phyloP scores from a whole-genome alignment of 768 basidiomycete species.

The Boletus eberwhitei region DNA sequence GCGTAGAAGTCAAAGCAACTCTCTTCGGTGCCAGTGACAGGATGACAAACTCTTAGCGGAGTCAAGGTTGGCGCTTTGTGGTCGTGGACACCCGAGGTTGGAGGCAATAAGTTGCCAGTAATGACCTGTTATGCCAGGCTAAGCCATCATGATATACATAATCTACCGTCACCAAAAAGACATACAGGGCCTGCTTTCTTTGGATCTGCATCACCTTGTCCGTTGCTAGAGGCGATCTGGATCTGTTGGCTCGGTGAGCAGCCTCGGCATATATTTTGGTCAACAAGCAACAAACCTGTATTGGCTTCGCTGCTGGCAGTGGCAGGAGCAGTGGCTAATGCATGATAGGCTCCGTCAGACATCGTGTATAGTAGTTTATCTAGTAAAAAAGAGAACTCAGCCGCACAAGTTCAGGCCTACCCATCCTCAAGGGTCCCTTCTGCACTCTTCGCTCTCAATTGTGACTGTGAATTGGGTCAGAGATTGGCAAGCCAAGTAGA shows the following conservation, averaged over 20 bases:
- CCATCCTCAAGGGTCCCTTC: neutral
- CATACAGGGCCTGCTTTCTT: neutral
- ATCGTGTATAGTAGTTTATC: neutral
- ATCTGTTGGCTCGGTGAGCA: no score
- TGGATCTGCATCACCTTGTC: no score
- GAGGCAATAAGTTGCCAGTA: no score
- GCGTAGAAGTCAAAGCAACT: neutral
- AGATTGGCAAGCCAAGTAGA: neutral
- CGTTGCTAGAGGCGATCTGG: no score
- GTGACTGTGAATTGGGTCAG: neutral
- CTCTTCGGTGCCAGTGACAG: no score
- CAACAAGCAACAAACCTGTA: no score
- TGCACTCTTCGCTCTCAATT: neutral
- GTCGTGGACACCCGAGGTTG: no score
- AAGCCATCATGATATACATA: neutral
- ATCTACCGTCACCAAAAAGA: neutral
- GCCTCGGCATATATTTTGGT: no score
- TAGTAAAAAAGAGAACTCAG: neutral
- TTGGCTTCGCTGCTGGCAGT: no score
- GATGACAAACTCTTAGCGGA: no score
- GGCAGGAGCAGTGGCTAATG: no score
- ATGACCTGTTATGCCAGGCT: no score
- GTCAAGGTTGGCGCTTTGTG: neutral
- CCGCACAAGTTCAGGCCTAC: fast-evolving
- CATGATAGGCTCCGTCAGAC: neutral